A percentile compares a stretch with the other conserved stretches of the same genome.
Evolutionary conservation across 129 eudicot genomes (phyloP).

Genomic region (Smallanthus sonchifolius): DNA sequence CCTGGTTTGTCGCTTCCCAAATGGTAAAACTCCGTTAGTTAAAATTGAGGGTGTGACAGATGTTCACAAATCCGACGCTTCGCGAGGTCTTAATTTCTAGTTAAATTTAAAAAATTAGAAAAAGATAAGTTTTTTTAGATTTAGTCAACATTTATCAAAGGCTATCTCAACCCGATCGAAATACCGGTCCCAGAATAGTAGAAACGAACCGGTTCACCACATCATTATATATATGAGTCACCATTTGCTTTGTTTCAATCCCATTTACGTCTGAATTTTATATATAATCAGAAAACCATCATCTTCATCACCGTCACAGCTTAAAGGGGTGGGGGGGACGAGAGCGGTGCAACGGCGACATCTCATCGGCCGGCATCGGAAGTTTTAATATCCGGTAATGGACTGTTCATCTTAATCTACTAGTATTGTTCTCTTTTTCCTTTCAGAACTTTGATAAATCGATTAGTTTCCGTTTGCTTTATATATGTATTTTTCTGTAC

Average conservation of each 20-base stretch:
- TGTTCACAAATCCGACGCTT: too few relatives aligned
- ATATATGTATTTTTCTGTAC: slow-evolving; percentile 11
- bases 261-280: slow-evolving; percentile 25
- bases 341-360: slow-evolving; percentile 26
- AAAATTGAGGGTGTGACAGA: too few relatives aligned
- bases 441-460: neutral
- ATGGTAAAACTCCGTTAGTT: too few relatives aligned
- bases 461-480: slow-evolving; percentile 6
- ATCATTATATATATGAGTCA: slow-evolving; percentile 4
- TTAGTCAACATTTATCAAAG: slow-evolving; percentile 30
- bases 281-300: slow-evolving; percentile 22
- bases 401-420: slow-evolving; percentile 13
- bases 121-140: neutral
- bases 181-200: neutral
- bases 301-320: slow-evolving; percentile 39
- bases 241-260: slow-evolving; percentile 16
- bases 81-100: too few relatives aligned
- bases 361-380: slow-evolving; percentile 24
- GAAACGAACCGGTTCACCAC: slow-evolving; percentile 13
- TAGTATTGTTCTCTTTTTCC: neutral
- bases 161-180: slow-evolving; percentile 15
- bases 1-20: too few relatives aligned
- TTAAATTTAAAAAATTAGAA: neutral
- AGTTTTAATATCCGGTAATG: slow-evolving; percentile 14
- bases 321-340: slow-evolving; percentile 13